Percentiles rank a stretch among this genome's conserved stretches.
These are phyloP conservation scores for Aspergillus heteromorphus DNA, from an alignment of 495 filamentous ascomycete species.

Conservation along the genomic window DNA sequence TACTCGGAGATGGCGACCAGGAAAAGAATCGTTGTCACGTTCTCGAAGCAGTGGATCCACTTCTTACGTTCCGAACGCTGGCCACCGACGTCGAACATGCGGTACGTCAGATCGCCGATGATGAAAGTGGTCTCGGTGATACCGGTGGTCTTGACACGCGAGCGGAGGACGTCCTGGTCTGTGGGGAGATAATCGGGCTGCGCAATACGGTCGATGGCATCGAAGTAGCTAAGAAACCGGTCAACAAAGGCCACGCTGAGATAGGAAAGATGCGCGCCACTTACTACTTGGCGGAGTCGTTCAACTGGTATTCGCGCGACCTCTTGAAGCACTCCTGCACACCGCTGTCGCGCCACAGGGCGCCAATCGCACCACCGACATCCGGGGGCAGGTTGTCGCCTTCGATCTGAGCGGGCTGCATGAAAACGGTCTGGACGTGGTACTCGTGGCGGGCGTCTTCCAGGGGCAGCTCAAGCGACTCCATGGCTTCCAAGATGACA, in stretches of 20 bases:
- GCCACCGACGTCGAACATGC: slow-evolving; percentile 99
- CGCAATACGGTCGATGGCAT: slow-evolving; percentile 88
- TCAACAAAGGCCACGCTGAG: neutral
- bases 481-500: slow-evolving; percentile 94
- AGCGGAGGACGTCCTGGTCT: slow-evolving; percentile 95
- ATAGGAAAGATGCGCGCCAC: slow-evolving; percentile 27
- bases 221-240: slow-evolving; percentile 71
- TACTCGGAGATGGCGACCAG: slow-evolving; percentile 98
- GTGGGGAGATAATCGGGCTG: slow-evolving; percentile 91
- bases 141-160: slow-evolving; percentile 98
- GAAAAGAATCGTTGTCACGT: slow-evolving; percentile 98
- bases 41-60: slow-evolving; percentile 99
- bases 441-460: slow-evolving; percentile 86
- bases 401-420: slow-evolving; percentile 92
- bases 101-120: slow-evolving; percentile 94
- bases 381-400: slow-evolving; percentile 92
- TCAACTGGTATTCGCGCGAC: slow-evolving; percentile 93
- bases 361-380: slow-evolving; percentile 88
- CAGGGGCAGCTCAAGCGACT: slow-evolving; percentile 82
- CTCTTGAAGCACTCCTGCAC: slow-evolving; percentile 94
- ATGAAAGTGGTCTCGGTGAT: slow-evolving; percentile 99
- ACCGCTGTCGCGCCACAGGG: slow-evolving; percentile 89
- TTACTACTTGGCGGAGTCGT: slow-evolving; percentile 98
- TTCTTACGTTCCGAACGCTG: slow-evolving; percentile 99
- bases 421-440: slow-evolving; percentile 92